phyloP scores from a whole-genome alignment of 2,329 filamentous ascomycete genomes.

The Dactylellina sp. region DNA sequence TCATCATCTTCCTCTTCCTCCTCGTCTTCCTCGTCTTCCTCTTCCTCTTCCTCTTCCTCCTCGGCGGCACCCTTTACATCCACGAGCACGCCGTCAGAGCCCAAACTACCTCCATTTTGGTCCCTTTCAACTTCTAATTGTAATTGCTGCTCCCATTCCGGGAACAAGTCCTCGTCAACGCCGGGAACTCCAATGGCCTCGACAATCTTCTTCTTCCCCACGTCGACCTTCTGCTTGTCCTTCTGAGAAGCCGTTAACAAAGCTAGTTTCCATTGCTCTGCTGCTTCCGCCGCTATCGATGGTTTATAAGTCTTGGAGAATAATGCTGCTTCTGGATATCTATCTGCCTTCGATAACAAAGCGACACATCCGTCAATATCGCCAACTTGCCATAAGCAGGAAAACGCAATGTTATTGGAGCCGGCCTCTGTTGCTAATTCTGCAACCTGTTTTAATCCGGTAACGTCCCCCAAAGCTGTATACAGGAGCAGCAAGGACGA shows the following conservation, averaged over 20 bases:
- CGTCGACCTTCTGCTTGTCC: slow-evolving; percentile 68
- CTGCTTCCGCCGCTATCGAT: slow-evolving; percentile 75
- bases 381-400: slow-evolving; percentile 85
- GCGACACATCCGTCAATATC: slow-evolving; percentile 85
- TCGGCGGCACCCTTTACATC: slow-evolving; percentile 64
- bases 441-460: slow-evolving; percentile 78
- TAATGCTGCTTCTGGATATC: slow-evolving; percentile 85
- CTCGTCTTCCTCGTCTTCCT: slow-evolving; percentile 58
- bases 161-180: slow-evolving; percentile 88
- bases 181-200: slow-evolving; percentile 85
- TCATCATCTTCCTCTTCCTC: slow-evolving; percentile 47
- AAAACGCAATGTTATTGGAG: slow-evolving; percentile 93
- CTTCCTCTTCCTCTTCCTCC: slow-evolving; percentile 60
- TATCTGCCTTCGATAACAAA: slow-evolving; percentile 80
- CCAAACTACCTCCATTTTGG: slow-evolving; percentile 62
- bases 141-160: slow-evolving; percentile 94
- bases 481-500: slow-evolving; percentile 89
- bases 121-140: slow-evolving; percentile 77
- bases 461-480: slow-evolving; percentile 82
- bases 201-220: slow-evolving; percentile 78
- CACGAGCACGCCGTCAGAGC: slow-evolving; percentile 64
- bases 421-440: slow-evolving; percentile 79
- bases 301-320: slow-evolving; percentile 98
- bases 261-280: slow-evolving; percentile 81
- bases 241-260: slow-evolving; percentile 73